Percentiles rank a stretch among this genome's conserved stretches.
phyloP scores from a whole-genome alignment of 225 moss, liverwort and hornwort species.

The Neckera pumila region DNA sequence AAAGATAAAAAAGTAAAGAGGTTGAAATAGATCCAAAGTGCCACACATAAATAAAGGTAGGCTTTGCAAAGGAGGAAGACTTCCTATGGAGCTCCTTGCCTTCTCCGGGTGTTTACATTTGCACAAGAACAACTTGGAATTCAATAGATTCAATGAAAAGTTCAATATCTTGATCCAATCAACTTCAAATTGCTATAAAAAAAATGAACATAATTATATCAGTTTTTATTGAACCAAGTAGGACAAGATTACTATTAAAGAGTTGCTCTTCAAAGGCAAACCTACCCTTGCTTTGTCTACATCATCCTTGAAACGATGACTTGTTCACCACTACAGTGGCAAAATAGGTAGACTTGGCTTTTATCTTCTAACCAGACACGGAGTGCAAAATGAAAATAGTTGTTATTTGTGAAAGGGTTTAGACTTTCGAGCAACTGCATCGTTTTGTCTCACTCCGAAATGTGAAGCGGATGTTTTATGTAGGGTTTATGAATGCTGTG shows the following conservation, averaged over 20 bases:
- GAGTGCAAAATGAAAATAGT: not conserved
- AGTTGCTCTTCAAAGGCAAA: not conserved
- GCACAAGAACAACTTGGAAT: not conserved
- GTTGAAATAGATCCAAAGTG: not conserved
- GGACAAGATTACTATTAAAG: not conserved
- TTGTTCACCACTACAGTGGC: not conserved
- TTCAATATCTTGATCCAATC: not conserved
- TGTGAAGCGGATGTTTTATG: not conserved
- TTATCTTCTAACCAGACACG: fast-evolving
- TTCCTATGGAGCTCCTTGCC: too few species aligned
- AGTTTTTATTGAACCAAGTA: not conserved
- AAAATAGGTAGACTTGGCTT: not conserved
- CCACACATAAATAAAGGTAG: not conserved
- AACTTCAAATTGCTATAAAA: not conserved
- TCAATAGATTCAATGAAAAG: not conserved
- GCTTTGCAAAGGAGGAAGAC: not conserved
- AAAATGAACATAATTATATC: not conserved
- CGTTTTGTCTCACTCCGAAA: not conserved
- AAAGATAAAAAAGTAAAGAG: not conserved
- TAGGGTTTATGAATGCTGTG: not conserved
- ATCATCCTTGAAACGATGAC: not conserved
- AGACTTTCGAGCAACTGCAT: not conserved
- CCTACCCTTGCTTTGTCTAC: not conserved
- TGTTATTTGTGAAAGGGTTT: not conserved
- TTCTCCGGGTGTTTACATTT: too few species aligned